Evolutionary conservation across 257 asterid species (phyloP).

Genomic region (Jacaranda mimosifolia): DNA sequence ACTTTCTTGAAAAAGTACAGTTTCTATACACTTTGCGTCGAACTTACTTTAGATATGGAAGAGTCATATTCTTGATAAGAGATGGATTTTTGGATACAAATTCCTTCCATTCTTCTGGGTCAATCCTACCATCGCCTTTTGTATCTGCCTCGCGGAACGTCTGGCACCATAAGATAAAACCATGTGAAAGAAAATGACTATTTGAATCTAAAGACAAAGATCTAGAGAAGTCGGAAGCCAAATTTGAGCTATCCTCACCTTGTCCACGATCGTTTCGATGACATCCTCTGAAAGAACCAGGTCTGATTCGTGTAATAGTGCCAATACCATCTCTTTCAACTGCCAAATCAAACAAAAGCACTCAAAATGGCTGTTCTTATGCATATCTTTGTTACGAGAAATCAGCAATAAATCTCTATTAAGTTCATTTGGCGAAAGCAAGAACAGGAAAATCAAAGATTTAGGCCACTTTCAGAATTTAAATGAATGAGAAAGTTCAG

Average conservation of each 20-base stretch:
- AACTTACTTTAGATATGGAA: conserved; percentile 66
- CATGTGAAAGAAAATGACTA: background rate
- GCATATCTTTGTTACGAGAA: background rate
- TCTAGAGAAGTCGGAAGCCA: background rate
- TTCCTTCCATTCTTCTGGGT: conserved; percentile 73
- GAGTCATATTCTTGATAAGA: conserved; percentile 73
- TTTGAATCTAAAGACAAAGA: background rate
- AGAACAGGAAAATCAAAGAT: too few species aligned
- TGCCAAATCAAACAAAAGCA: conserved; percentile 41
- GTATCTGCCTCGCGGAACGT: conserved; percentile 76
- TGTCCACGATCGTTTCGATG: conserved; percentile 76
- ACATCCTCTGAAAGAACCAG: conserved; percentile 77
- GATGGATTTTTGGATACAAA: conserved; percentile 66
- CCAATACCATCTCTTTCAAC: conserved; percentile 93
- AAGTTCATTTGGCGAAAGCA: too few species aligned
- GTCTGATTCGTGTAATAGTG: conserved; percentile 87
- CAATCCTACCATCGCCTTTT: conserved; percentile 71
- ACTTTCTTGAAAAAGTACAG: too few species aligned
- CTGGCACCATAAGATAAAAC: conserved; percentile 42
- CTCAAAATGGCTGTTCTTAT: background rate
- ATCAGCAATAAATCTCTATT: background rate
- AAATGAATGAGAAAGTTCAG: background rate
- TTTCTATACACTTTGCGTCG: background rate
- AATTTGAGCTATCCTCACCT: conserved; percentile 49
- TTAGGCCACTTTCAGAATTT: too few species aligned